phyloP scores from a whole-genome alignment of 2,329 filamentous ascomycete genomes.

The Aschersonia sp. region DNA sequence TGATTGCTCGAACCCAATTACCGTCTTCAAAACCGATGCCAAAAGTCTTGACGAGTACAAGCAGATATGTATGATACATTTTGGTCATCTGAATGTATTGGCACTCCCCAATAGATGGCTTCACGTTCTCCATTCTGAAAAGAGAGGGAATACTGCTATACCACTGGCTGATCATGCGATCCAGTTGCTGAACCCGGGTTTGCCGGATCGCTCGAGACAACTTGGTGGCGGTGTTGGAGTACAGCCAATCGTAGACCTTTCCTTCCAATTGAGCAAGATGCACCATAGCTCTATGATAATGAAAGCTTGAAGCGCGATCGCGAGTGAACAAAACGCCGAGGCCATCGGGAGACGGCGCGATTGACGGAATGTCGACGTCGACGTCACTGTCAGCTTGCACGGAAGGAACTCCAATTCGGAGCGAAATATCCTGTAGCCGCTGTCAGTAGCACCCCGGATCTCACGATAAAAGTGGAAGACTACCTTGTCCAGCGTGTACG shows the following conservation, averaged over 20 bases:
- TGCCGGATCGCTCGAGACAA: slow-evolving; percentile 15
- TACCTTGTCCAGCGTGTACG: slow-evolving; percentile 25
- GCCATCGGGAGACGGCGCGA: slow-evolving; percentile 16
- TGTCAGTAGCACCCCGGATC: too few species aligned
- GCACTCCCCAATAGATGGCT: slow-evolving; percentile 12
- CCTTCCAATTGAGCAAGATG: slow-evolving; percentile 26
- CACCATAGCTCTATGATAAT: slow-evolving; percentile 23
- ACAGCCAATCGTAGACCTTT: slow-evolving; percentile 24
- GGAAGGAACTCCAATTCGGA: slow-evolving; percentile 21
- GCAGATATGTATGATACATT: slow-evolving; percentile 21
- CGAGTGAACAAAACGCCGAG: slow-evolving; percentile 18
- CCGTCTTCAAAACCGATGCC: slow-evolving; percentile 23
- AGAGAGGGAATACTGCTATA: slow-evolving; percentile 16
- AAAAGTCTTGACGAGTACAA: slow-evolving; percentile 20
- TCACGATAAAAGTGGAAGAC: too few species aligned
- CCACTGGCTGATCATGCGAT: slow-evolving; percentile 22
- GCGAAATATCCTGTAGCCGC: slow-evolving; percentile 14
- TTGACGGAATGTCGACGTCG: slow-evolving; percentile 24
- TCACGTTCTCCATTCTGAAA: slow-evolving; percentile 19
- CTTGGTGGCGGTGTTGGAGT: slow-evolving; percentile 15
- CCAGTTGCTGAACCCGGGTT: slow-evolving; percentile 12
- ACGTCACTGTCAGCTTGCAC: slow-evolving; percentile 17
- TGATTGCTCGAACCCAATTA: slow-evolving; percentile 21
- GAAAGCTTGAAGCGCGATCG: slow-evolving; percentile 18
- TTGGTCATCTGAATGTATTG: slow-evolving; percentile 20